phyloP scores from a whole-genome alignment of 2,329 filamentous ascomycete genomes.

The Fusarium staphyleae region DNA sequence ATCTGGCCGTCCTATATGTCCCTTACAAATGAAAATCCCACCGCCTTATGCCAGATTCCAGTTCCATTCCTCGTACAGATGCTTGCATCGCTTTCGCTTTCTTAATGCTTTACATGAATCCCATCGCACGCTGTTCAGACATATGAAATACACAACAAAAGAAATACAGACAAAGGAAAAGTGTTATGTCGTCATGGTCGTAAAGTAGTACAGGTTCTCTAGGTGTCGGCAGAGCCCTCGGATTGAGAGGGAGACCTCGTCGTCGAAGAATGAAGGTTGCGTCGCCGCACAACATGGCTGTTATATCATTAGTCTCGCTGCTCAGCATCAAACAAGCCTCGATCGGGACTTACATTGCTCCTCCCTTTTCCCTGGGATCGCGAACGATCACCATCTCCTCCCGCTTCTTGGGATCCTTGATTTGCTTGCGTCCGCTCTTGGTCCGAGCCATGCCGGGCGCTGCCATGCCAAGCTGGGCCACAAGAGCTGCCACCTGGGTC shows the following conservation, averaged over 20 bases:
- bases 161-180: constrained; percentile 7
- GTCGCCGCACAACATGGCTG: constrained; percentile 31
- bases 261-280: constrained; percentile 26
- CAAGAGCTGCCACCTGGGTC: constrained; percentile 31
- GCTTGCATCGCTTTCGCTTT: neutral
- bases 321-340: rapidly evolving
- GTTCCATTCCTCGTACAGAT: neutral
- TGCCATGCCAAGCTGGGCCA: constrained; percentile 29
- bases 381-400: constrained; percentile 40
- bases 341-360: constrained; percentile 34
- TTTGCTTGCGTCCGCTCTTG: constrained; percentile 31
- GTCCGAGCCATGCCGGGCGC: constrained; percentile 5
- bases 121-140: neutral
- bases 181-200: neutral
- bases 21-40: neutral
- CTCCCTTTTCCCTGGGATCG: constrained; percentile 32
- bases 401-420: constrained; percentile 37
- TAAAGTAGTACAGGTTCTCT: constrained; percentile 11
- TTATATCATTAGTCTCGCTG: constrained; percentile 1
- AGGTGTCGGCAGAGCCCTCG: constrained; percentile 31
- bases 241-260: constrained; percentile 33
- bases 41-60: neutral
- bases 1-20: neutral
- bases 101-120: neutral
- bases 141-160: constrained; percentile 18